Conservation (phyloP, 441 rosid genomes). For the Rhodomyrtus psidioides region DNA sequence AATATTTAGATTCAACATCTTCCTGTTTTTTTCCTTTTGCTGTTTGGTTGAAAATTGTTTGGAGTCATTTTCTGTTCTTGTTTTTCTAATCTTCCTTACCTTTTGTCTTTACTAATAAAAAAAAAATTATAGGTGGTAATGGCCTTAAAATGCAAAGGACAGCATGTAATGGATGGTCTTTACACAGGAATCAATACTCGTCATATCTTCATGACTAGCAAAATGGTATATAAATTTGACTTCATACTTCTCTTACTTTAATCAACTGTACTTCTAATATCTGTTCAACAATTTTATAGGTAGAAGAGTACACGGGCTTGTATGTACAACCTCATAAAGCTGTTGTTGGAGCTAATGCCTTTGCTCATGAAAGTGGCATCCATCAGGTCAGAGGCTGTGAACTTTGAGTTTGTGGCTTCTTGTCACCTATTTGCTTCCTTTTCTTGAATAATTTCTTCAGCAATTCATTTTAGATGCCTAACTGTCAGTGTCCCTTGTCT, state of each 20-base stretch:
- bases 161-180: conserved; percentile 62
- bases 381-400: conserved; percentile 48
- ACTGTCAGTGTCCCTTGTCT: not conserved
- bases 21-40: not conserved
- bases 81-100: not conserved
- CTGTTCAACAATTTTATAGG: conserved; percentile 35
- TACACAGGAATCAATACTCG: conserved; percentile 68
- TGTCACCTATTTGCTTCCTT: not conserved
- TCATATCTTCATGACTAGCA: conserved; percentile 89
- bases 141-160: conserved; percentile 86
- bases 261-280: not conserved
- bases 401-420: not conserved
- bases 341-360: conserved; percentile 89
- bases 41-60: not conserved
- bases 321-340: conserved; percentile 96
- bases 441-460: not conserved
- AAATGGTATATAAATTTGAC: conserved; percentile 55
- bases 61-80: not conserved
- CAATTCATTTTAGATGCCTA: not conserved
- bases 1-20: not conserved
- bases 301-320: conserved; percentile 91
- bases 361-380: conserved; percentile 88
- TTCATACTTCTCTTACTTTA: conserved; percentile 1
- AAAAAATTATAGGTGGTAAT: conserved; percentile 63
- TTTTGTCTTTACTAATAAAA: not conserved